Conservation (phyloP, 805 yeast species). For the Candida golubevii region DNA sequence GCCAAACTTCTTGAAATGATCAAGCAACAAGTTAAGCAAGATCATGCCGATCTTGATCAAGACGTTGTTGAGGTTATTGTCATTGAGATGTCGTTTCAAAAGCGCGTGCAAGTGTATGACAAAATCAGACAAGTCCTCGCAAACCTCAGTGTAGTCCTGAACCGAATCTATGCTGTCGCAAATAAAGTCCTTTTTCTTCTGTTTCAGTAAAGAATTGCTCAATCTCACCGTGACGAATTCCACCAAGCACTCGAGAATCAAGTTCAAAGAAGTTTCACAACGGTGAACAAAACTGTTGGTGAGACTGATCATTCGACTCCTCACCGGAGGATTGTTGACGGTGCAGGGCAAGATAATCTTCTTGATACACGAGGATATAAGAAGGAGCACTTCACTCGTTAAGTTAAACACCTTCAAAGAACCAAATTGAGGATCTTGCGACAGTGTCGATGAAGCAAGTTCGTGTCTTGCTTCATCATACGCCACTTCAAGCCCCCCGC, state of each 20-base stretch:
- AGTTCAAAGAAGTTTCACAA: slow-evolving; percentile 62
- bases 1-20: slow-evolving; percentile 69
- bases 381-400: slow-evolving; percentile 56
- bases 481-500: slow-evolving; percentile 68
- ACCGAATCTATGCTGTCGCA: slow-evolving; percentile 38
- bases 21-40: slow-evolving; percentile 54
- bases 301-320: slow-evolving; percentile 54
- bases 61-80: slow-evolving; percentile 45
- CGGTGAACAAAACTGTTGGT: slow-evolving; percentile 58
- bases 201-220: slow-evolving; percentile 47
- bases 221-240: slow-evolving; percentile 51
- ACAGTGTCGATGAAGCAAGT: slow-evolving; percentile 21
- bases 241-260: slow-evolving; percentile 56
- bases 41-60: slow-evolving; percentile 55
- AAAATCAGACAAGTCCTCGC: slow-evolving; percentile 57
- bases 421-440: slow-evolving; percentile 36
- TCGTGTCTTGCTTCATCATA: slow-evolving; percentile 44
- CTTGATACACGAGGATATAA: slow-evolving; percentile 69
- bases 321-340: slow-evolving; percentile 50
- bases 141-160: slow-evolving; percentile 63
- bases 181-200: slow-evolving; percentile 68
- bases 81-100: slow-evolving; percentile 32
- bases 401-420: slow-evolving; percentile 48
- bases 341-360: slow-evolving; percentile 75
- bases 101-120: slow-evolving; percentile 40